Conservation (phyloP, 306 rosid genomes). For the Vigna unguiculata region DNA sequence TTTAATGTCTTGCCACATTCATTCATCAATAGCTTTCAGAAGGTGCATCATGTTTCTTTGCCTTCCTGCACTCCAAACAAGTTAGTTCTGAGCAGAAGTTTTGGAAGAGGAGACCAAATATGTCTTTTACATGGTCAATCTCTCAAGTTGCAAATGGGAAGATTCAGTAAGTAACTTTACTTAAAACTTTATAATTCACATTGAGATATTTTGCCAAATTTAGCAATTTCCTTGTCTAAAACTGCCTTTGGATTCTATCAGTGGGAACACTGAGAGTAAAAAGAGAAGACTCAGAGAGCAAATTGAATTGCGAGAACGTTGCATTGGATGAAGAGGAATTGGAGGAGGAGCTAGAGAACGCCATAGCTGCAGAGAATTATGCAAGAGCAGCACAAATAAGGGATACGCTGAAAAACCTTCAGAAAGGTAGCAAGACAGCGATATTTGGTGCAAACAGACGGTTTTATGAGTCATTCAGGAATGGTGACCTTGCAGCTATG, state of each 20-base stretch:
- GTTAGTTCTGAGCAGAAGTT: slow-evolving; percentile 43
- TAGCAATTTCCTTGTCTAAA: slow-evolving; percentile 45
- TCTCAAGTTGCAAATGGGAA: slow-evolving; percentile 47
- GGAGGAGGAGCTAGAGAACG: slow-evolving; percentile 69
- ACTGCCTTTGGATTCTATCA: slow-evolving; percentile 46
- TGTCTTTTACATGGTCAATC: slow-evolving; percentile 41
- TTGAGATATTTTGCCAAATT: not conserved
- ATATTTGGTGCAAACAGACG: slow-evolving; percentile 67
- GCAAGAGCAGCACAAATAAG: slow-evolving; percentile 81
- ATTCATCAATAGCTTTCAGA: slow-evolving; percentile 47
- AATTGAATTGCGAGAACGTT: slow-evolving; percentile 56
- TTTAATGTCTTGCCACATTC: slow-evolving; percentile 47
- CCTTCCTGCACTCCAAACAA: slow-evolving; percentile 41
- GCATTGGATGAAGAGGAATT: slow-evolving; percentile 65
- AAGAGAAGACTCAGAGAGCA: slow-evolving; percentile 64
- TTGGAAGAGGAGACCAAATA: slow-evolving; percentile 39
- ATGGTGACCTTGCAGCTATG: slow-evolving; percentile 86
- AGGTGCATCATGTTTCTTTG: slow-evolving; percentile 43
- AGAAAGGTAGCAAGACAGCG: slow-evolving; percentile 62
- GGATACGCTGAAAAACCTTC: slow-evolving; percentile 71
- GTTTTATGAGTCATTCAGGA: slow-evolving; percentile 75
- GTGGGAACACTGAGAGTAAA: slow-evolving; percentile 53
- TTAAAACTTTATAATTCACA: slow-evolving; percentile 26
- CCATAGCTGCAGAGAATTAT: slow-evolving; percentile 88
- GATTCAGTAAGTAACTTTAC: slow-evolving; percentile 57